Evolutionary conservation across 768 basidiomycete species (phyloP), one percentile per base, ranked within the genome.

Genomic region (Suillus cothurnatus): DNA sequence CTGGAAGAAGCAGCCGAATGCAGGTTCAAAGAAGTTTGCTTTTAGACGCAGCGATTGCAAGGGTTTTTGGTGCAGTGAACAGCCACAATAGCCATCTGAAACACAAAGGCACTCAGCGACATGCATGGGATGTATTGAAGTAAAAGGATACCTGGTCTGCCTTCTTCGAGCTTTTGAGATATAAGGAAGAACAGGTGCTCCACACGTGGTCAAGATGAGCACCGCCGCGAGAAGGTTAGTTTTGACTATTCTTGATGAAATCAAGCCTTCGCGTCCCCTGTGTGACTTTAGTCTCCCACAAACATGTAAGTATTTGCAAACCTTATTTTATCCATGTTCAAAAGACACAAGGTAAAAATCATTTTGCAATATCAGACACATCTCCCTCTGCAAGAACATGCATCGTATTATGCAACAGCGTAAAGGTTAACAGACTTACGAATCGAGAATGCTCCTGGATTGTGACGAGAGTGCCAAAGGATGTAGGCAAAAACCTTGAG

Each of bases 241-340:
- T 78, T 94, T 96, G 75, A 92, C 83, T 79, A 97, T 98, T 75
- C 89, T 88, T 2, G 85, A 79, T 2, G 92, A 91, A 12, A 92
- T 87, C 0, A 82, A 69, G 0, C 95, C 96, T 65, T 88, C 83
- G 56, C 97, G 89, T 14, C 93, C 92, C 45, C 96, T 97, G 67
- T n/a, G 67, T 41, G 62, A 32, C 47, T 58, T 67, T 23, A 72
- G 69, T 34, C 56, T 31, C 53, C 34, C 21, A 38, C 6, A 62
- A 32, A 31, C 41, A 26, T 7, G 47, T 28, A 45, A 4, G 23
- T 50, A 23, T 45, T 26, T 45, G 77, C 88, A 66, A 60, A 95
- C 95, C 95, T 86, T 90, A 97, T 95, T 66, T 90, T 92, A 71
- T 98, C 96, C 28, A 98, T 83, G 72, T 97, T 92, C 57, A 89